These are phyloP conservation scores for Yarrowia sp. DNA, from an alignment of 805 yeast species.

Conservation along the genomic window DNA sequence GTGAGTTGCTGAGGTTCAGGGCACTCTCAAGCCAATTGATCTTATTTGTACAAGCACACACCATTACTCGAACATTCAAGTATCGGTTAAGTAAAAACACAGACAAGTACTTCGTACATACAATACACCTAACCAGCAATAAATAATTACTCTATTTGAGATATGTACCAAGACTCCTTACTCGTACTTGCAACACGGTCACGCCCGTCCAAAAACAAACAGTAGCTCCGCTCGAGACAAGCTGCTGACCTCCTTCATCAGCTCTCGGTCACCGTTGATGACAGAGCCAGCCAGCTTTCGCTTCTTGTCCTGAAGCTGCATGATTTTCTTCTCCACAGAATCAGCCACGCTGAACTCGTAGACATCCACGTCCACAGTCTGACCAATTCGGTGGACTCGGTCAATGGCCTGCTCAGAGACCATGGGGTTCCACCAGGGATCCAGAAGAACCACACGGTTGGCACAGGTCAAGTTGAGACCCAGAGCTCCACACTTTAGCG, in stretches of 20 bases:
- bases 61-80: too few relatives aligned
- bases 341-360: slow-evolving; percentile 43
- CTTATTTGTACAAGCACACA: too few relatives aligned
- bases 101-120: too few relatives aligned
- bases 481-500: slow-evolving; percentile 47
- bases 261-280: slow-evolving; percentile 35
- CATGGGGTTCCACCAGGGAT: slow-evolving; percentile 56
- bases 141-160: background rate
- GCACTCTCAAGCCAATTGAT: too few relatives aligned
- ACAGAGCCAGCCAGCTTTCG: slow-evolving; percentile 40
- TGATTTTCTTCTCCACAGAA: slow-evolving; percentile 45
- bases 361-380: slow-evolving; percentile 46
- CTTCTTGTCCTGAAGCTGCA: slow-evolving; percentile 41
- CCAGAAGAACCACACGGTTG: slow-evolving; percentile 44
- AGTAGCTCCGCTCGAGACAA: slow-evolving; percentile 35
- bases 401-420: slow-evolving; percentile 53
- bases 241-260: slow-evolving; percentile 29
- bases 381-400: slow-evolving; percentile 52
- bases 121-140: too few relatives aligned
- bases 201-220: slow-evolving; percentile 31
- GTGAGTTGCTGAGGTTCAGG: too few relatives aligned
- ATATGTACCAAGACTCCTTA: background rate
- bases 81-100: too few relatives aligned
- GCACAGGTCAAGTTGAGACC: slow-evolving; percentile 48
- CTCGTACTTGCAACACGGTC: background rate